phyloP scores from a whole-genome alignment of 768 basidiomycete genomes.

The Xerocomellus amylosporus region DNA sequence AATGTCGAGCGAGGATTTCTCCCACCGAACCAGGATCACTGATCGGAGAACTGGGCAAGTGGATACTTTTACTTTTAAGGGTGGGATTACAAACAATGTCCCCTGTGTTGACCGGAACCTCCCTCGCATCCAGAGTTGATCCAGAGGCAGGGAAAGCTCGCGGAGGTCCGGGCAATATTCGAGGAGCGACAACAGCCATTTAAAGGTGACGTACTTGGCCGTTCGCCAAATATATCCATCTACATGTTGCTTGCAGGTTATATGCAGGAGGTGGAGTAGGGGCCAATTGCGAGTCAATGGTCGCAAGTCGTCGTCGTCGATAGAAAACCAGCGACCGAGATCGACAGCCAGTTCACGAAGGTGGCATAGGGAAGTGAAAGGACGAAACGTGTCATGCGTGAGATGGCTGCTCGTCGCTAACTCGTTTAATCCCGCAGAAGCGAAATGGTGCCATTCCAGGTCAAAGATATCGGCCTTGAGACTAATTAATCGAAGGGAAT shows the following conservation, averaged over 20 bases:
- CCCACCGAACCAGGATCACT: not conserved
- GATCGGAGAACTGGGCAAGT: not conserved
- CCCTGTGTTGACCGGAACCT: not conserved
- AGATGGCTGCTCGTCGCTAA: not conserved
- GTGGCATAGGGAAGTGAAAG: not conserved
- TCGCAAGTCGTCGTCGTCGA: slow-evolving; percentile 2
- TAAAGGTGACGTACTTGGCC: not conserved
- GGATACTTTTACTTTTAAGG: not conserved
- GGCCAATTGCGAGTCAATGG: slow-evolving; percentile 6
- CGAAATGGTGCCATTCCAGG: no score
- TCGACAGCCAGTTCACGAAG: not conserved
- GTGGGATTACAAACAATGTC: not conserved
- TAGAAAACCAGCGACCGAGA: not conserved
- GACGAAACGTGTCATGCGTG: not conserved
- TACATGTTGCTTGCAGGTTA: not conserved
- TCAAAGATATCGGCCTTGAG: not conserved
- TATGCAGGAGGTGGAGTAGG: not conserved
- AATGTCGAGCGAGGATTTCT: not conserved
- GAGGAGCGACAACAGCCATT: not conserved
- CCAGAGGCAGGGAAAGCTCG: not conserved
- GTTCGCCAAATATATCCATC: no score
- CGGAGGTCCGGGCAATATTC: not conserved
- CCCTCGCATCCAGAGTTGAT: slow-evolving; percentile 1
- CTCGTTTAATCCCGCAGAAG: not conserved
- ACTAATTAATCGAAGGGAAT: not conserved